Percentiles rank a stretch among this genome's conserved stretches.
phyloP scores from a whole-genome alignment of 768 basidiomycete species.

The Amanita polypyramis region DNA sequence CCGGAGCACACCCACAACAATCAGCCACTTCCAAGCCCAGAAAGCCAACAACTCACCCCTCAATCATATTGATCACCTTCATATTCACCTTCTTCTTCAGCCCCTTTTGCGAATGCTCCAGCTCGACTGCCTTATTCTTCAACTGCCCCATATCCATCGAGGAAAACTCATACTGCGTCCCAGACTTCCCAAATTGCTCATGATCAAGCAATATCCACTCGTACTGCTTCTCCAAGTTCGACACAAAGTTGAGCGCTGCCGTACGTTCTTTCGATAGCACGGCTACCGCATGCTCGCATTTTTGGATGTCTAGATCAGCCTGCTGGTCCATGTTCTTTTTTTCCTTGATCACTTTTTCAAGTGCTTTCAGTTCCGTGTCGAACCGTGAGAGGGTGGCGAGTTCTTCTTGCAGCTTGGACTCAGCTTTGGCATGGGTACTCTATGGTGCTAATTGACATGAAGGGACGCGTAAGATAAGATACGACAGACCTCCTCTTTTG shows the following conservation, averaged over 20 bases:
- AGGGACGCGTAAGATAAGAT: neutral
- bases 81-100: constrained; percentile 96
- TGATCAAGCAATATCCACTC: constrained; percentile 87
- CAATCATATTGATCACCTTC: constrained; percentile 94
- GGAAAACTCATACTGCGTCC: constrained; percentile 75
- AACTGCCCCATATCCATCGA: constrained; percentile 49
- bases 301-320: constrained; percentile 51
- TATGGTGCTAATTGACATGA: constrained; percentile 16
- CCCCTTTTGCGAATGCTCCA: constrained; percentile 69
- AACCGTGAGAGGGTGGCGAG: constrained; percentile 81
- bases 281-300: constrained; percentile 62
- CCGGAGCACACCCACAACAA: neutral
- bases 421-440: constrained; percentile 52
- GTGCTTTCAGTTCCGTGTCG: constrained; percentile 77
- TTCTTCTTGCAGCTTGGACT: constrained; percentile 71
- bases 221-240: constrained; percentile 69
- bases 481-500: constrained; percentile 31
- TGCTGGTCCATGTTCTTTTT: constrained; percentile 67
- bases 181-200: constrained; percentile 82
- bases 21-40: neutral
- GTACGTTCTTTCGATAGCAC: constrained; percentile 55
- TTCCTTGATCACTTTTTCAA: constrained; percentile 72
- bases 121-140: constrained; percentile 55
- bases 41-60: constrained; percentile 47
- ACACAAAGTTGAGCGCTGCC: constrained; percentile 36